phyloP scores from a whole-genome alignment of 2,329 filamentous ascomycete genomes.

The Fusarium fujikuroi region DNA sequence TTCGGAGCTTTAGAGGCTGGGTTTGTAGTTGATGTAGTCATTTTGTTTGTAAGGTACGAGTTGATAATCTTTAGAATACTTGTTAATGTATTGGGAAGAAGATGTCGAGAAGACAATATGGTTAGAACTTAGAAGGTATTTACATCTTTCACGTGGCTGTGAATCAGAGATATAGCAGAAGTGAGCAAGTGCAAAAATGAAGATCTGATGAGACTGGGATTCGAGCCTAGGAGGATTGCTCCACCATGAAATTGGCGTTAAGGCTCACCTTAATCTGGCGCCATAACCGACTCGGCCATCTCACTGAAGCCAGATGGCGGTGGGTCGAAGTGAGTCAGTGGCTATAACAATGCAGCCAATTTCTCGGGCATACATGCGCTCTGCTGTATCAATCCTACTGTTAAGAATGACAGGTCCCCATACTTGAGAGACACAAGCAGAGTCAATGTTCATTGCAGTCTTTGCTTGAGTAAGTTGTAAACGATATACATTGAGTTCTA shows the following conservation, averaged over 20 bases:
- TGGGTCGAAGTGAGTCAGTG: no score
- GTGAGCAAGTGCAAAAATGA: not conserved
- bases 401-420: no score
- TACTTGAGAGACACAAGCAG: no score
- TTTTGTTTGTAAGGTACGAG: accelerated
- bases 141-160: accelerated
- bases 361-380: no score
- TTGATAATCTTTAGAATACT: accelerated
- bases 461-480: no score
- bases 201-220: not conserved
- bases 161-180: no score
- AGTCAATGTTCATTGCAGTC: no score
- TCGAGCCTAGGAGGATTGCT: constrained; percentile 4
- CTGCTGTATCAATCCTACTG: no score
- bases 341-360: not conserved
- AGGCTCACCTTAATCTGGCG: constrained; percentile 7
- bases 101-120: accelerated
- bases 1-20: no score
- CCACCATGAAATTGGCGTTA: not conserved
- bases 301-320: not conserved
- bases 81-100: accelerated
- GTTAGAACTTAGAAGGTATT: no score
- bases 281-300: constrained; percentile 18
- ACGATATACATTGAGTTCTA: not conserved
- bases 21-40: no score